Evolutionary conservation across 768 basidiomycete genomes (phyloP), one percentile per base, ranked within the genome.

Genomic region (Podaxis sp.): DNA sequence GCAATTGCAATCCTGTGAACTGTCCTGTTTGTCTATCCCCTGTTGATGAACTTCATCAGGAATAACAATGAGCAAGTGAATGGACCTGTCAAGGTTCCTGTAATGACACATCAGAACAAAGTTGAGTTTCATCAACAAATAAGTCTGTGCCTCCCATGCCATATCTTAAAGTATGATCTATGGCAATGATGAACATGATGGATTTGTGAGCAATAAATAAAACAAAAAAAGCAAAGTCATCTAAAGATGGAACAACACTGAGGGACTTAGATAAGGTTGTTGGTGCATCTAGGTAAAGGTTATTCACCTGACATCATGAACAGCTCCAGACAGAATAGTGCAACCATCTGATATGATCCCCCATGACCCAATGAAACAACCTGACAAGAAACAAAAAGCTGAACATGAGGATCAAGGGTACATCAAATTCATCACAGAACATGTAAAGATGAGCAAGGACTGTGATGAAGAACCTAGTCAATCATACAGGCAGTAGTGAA

Each of bases 301-400:
- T n/a, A 65, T 48, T 61, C 62, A 62, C 17, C 26, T 42, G 19
- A 64, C 13, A 48, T 55, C 38, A 24, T 22, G 24, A 19, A 22
- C 53, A 19, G 17, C 28, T 40, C 5, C 1, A 36, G 3, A 3
- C 36, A 13, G 24, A 49, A 46, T 2, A 17, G 59, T 72, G 72
- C 68, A 96, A 96, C 86, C 93, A 95, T 85, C 99, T 97, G 57
- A 99, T 92, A 55, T 97, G 86, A 74, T 99, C 97, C 4, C 88
- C 85, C 61, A 96, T 87, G 38, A 99, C 83, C 97, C 97, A 99
- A 72, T 99, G 97, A 76, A 99, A 99, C 52, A 93, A 95, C 73
- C 98, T 99, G 67, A 97, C 84, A 67, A 97, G 96, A 13, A 98
- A 84, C 11, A 99, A 79, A 70, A 94, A 87, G n/a, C 91, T 89